Percentiles rank a stretch among this genome's conserved stretches.
Evolutionary conservation across 163 green algal genomes (phyloP).

Genomic region (Scenedesmus sp.): DNA sequence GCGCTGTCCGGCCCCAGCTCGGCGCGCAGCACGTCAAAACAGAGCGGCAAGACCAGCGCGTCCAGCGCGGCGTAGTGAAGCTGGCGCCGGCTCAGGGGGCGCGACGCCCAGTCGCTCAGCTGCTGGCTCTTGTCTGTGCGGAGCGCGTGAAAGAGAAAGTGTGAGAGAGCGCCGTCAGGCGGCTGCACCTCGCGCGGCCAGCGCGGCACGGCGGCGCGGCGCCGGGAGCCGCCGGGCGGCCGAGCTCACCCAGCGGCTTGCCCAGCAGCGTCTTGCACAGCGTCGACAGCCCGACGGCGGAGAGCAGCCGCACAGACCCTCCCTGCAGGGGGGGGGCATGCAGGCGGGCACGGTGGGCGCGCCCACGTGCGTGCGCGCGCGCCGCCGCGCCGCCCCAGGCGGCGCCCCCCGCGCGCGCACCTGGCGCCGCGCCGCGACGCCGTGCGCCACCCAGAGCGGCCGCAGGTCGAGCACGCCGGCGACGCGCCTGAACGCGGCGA

Average conservation of each 20-base stretch:
- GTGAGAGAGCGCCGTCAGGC: no score
- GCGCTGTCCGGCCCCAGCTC: conserved; percentile 24
- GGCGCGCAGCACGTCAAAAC: conserved; percentile 36
- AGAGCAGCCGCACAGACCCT: conserved; percentile 14
- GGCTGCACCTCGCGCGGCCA: no score
- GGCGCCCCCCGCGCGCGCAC: conserved; percentile 3
- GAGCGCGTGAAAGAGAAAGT: neutral
- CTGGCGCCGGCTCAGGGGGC: conserved; percentile 46
- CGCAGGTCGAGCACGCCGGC: conserved; percentile 50
- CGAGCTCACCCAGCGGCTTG: conserved; percentile 57
- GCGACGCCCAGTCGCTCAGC: conserved; percentile 44
- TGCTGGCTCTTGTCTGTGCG: conserved; percentile 43
- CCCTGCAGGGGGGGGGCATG: conserved; percentile 13
- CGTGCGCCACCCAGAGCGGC: conserved; percentile 44
- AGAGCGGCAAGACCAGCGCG: conserved; percentile 50
- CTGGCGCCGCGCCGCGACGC: conserved; percentile 4
- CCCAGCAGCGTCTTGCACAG: conserved; percentile 61
- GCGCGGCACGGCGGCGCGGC: no score
- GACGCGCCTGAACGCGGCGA: conserved; percentile 43
- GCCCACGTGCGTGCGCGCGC: no score
- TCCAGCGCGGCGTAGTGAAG: conserved; percentile 50
- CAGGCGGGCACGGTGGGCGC: no score
- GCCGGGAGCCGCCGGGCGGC: no score
- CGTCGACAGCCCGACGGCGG: conserved; percentile 51
- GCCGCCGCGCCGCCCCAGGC: no score